Percentiles rank a stretch among this genome's conserved stretches.
Evolutionary conservation across 345 rosid genomes (phyloP).

Genomic region (Gossypium herbaceum): DNA sequence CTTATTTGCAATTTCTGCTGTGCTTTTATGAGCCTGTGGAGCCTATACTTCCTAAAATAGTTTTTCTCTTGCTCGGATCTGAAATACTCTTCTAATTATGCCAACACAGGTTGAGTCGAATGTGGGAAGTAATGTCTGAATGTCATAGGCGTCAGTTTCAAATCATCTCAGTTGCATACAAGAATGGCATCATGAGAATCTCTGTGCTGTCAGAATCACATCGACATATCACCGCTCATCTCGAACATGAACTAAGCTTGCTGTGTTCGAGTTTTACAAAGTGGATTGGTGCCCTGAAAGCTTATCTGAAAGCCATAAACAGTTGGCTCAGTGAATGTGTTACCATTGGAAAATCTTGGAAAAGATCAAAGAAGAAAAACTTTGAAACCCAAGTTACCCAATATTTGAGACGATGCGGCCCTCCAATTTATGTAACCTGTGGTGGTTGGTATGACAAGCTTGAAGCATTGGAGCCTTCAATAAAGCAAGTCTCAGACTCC

Average conservation of each 20-base stretch:
- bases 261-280: slow-evolving; percentile 65
- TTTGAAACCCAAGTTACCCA: slow-evolving; percentile 18
- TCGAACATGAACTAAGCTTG: slow-evolving; percentile 55
- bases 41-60: not conserved
- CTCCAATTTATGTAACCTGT: slow-evolving; percentile 74
- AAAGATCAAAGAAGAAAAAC: slow-evolving; percentile 26
- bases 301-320: slow-evolving; percentile 60
- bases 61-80: not conserved
- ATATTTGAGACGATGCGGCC: slow-evolving; percentile 39
- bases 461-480: slow-evolving; percentile 32
- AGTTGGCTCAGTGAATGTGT: slow-evolving; percentile 75
- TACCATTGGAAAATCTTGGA: slow-evolving; percentile 26
- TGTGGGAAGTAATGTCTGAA: slow-evolving; percentile 95
- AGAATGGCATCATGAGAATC: slow-evolving; percentile 37
- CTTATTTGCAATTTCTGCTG: not conserved
- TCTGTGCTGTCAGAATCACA: slow-evolving; percentile 60
- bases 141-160: slow-evolving; percentile 76
- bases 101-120: slow-evolving; percentile 68
- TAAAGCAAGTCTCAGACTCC: slow-evolving; percentile 59
- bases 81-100: not conserved
- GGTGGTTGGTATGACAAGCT: slow-evolving; percentile 62
- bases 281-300: slow-evolving; percentile 73
- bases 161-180: slow-evolving; percentile 50
- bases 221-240: slow-evolving; percentile 55
- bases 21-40: not conserved